Base-by-base conservation (phyloP, 768 basidiomycete species). In the Tylopilus felleus region DNA sequence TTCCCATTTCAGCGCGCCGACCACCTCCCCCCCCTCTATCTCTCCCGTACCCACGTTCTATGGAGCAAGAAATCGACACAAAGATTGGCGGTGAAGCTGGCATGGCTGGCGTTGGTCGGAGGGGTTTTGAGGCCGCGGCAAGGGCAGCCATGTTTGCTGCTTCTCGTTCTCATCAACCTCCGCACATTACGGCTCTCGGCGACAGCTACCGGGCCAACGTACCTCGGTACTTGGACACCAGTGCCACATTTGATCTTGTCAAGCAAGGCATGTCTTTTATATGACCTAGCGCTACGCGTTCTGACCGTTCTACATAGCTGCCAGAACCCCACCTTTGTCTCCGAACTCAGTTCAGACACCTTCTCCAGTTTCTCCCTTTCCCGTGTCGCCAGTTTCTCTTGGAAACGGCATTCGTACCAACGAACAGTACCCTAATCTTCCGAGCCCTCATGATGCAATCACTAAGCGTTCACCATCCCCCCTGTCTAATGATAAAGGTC, bases 41-140 rank as follows among this genome's bases (percentile, higher is more conserved):
- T 42, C 55, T 60, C 8, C 23, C 44, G 0, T 22, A 40, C 35
- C 33, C 54, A 33, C 55, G 47, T 12, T 3, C 27, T 10, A 28
- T 36, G 40, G 51, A 64, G 28, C 68, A 65, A 8, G 77, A 80
- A 31, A 75, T 85, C 9, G 81, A 88, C 63, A 90, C 88, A n/a
- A 83, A 85, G 65, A 77, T 65, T 3, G 88, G 89, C 4, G 89
- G 89, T 8, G 83, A 77, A 49, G 89, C 88, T 9, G 88, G 89
- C 1, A 94, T 95, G 93, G 93, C 93, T 1, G 93, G 93, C 9
- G 91, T 95, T 8, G 93, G 93, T 8, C 75, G 93, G 55, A 75
- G 92, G 60, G 93, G 90, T 1, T 93, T 93, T 55, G 78, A 76
- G 13, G 88, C 91, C 17, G 88, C 82, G 10, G 83, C 86, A 49